These are phyloP conservation scores for Dissophora ornata DNA, from an alignment of 192 early-diverging fungal species.

Conservation along the genomic window DNA sequence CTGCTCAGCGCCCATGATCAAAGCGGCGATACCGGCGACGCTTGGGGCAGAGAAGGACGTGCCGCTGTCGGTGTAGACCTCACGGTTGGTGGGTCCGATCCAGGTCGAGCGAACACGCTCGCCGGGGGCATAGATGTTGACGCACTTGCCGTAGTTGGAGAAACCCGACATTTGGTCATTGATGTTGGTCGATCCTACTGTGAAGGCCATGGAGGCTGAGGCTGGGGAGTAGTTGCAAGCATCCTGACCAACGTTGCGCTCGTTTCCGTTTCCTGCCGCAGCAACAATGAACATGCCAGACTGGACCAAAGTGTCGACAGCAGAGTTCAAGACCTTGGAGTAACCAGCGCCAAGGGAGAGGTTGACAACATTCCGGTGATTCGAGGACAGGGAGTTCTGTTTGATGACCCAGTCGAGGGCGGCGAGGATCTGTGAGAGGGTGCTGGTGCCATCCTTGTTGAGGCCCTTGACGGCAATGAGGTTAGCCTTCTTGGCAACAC, in stretches of 20 bases:
- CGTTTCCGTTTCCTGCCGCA: constrained; percentile 61
- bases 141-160: constrained; percentile 65
- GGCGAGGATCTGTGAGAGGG: constrained; percentile 52
- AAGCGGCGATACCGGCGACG: constrained; percentile 49
- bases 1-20: constrained; percentile 32
- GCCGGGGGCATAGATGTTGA: constrained; percentile 63
- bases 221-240: constrained; percentile 65
- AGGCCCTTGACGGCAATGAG: constrained; percentile 79
- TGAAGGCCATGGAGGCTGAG: constrained; percentile 53
- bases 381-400: constrained; percentile 14
- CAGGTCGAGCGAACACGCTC: constrained; percentile 52
- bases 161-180: constrained; percentile 59
- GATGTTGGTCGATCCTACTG: constrained; percentile 61
- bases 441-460: constrained; percentile 51
- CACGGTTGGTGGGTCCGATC: constrained; percentile 47
- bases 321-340: constrained; percentile 57
- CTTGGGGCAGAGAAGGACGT: constrained; percentile 56
- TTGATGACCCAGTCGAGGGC: constrained; percentile 57
- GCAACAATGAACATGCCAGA: constrained; percentile 56
- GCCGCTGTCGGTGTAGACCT: constrained; percentile 51
- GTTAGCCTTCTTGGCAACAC: constrained; percentile 81
- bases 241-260: constrained; percentile 55
- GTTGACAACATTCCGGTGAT: constrained; percentile 40
- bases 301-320: constrained; percentile 49
- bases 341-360: constrained; percentile 57